Base-by-base conservation (phyloP, 2,329 filamentous ascomycete genomes). In the Periconia sp. region DNA sequence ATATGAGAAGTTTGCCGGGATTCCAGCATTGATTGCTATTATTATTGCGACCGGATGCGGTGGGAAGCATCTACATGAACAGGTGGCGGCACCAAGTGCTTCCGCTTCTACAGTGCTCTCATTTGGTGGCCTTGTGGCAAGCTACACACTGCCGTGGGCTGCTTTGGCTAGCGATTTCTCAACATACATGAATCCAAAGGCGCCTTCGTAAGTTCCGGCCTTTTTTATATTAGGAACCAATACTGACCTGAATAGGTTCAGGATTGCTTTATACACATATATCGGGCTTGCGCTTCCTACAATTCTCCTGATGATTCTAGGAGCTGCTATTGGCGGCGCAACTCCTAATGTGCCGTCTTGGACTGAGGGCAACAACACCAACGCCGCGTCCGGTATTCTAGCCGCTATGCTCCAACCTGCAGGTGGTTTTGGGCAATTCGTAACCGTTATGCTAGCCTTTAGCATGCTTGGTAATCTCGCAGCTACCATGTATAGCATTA, bases 141-240 rank as follows among this genome's bases (percentile, higher is more conserved):
- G 80, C 0, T 85, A 84, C 59, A 79, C 85, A 72, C 76, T 86
- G 2, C 82, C 84, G 0, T 86, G 80, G 75, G 79, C 76, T 3
- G 77, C 75, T 2, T 70, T 85, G 16, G 74, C 80, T 1, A 82
- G 79, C 15, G 83, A 85, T 57, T 78, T 85, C 42, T 79, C 79
- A 0, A 81, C 81, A 0, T 86, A 86, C 55, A 75, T 84, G 39
- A 74, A 79, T 36, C 82, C 82, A 16, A 76, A 74, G 38, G 78
- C 78, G 2, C 75, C 79, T 2, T 75, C 74, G 63, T 80, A 60
- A 57, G 74, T 68, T n/a, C n/a, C n/a, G n/a, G n/a, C n/a, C n/a
- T n/a, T n/a, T n/a, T n/a, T n/a, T n/a, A n/a, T n/a, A 16, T 2
- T 7, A 13, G 17, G 9, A 21, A 11, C 13, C 10, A 25, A n/a